Base-by-base conservation (phyloP, 202 grass and related monocot genomes). In the Hordeum pubiflorum region DNA sequence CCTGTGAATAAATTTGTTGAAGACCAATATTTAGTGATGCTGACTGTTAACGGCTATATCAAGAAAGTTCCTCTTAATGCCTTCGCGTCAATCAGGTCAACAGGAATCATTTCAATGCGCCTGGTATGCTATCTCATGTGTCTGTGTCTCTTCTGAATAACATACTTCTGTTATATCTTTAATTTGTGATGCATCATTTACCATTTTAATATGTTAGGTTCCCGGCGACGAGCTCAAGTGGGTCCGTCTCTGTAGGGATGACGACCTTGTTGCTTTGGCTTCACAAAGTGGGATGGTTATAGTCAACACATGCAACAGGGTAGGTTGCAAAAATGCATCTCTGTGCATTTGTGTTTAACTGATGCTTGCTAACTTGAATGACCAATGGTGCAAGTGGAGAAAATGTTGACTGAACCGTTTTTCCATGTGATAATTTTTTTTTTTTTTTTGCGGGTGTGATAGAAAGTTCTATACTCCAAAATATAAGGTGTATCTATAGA, bases 21-120 rank as follows among this genome's bases (percentile, higher is more conserved):
- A 70, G 92, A 95, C 83, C 95, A 95, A 64, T 93, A 91, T 83
- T 80, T 98, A 69, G 77, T 89, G 74, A 98, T 98, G 95, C 82
- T 98, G 65, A 98, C 95, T 20, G 12, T 79, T 46, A 93, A 98
- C 8, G 95, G 95, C 29, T 95, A 88, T 81, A 89, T 98, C 82
- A 98, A 98, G 86, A 98, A 95, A 89, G 89, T 89, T 85, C 73
- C 92, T 86, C 85, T 98, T 80, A 98, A 88, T 86, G 90, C 83
- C n/a, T 98, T 98, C 58, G 93, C 95, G 57, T 46, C 95, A 40
- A 98, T 98, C 79, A 89, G 92, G 83, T 26, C 75, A 55, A 73
- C 80, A 64, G 95, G 95, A 72, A 98, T 98, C 76, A 98, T 98
- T 86, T 90, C 95, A 26, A 98, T 95, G 79, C 92, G 94, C 77